Evolutionary conservation across 257 asterid species (phyloP).

Genomic region (Perilla frutescens): DNA sequence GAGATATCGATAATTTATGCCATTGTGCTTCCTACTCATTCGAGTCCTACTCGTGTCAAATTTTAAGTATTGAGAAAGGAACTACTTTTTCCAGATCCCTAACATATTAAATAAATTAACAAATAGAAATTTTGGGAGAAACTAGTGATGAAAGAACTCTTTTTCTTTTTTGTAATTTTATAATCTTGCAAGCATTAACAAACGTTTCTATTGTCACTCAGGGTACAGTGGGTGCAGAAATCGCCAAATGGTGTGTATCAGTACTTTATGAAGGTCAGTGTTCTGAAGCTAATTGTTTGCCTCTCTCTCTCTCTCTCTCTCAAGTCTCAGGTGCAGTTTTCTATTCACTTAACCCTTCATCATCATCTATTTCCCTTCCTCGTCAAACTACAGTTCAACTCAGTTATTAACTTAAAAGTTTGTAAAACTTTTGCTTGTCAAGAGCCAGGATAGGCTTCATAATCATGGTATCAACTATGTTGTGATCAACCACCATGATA

Average conservation of each 20-base stretch:
- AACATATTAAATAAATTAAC: background rate
- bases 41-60: background rate
- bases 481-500: background rate
- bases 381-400: background rate
- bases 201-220: conserved; percentile 36
- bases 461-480: conserved; percentile 5
- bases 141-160: background rate
- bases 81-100: background rate
- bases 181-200: conserved; percentile 15
- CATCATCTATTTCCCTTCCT: background rate
- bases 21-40: conserved; percentile 1
- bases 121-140: conserved; percentile 31
- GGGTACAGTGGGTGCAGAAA: conserved; percentile 74
- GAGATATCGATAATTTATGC: background rate
- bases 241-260: conserved; percentile 79
- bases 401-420: background rate
- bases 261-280: conserved; percentile 82
- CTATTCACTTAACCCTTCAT: background rate
- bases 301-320: background rate
- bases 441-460: background rate
- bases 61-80: conserved; percentile 2
- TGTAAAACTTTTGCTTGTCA: conserved; percentile 6
- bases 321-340: background rate
- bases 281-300: conserved; percentile 1
- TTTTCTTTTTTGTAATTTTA: conserved; percentile 24